Conservation (phyloP, 2,329 filamentous ascomycete genomes). For the Colletotrichum musae region DNA sequence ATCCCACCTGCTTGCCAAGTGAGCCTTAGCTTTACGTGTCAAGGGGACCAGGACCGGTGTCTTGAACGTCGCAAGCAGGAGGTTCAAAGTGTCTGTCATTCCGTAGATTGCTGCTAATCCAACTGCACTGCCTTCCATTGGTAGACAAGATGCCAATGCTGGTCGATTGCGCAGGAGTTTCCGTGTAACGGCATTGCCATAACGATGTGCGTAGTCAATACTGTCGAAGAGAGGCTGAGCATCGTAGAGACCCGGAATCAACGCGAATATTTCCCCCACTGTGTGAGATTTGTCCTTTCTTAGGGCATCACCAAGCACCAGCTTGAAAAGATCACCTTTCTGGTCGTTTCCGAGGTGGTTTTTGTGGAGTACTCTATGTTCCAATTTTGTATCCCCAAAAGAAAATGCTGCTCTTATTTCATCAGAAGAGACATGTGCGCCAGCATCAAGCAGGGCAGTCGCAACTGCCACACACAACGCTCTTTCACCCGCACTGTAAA, state of each 20-base stretch:
- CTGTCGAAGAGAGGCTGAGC: not conserved
- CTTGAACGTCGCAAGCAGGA: not conserved
- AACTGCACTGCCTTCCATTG: not conserved
- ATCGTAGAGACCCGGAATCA: not conserved
- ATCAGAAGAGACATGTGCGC: not conserved
- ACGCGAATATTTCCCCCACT: not conserved
- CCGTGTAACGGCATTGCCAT: accelerated
- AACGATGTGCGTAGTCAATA: not conserved
- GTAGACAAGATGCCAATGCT: too few relatives aligned
- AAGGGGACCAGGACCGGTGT: not conserved
- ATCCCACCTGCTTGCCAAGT: not conserved
- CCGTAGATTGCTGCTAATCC: not conserved
- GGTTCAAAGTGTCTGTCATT: not conserved
- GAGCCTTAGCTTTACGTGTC: not conserved
- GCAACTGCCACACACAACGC: not conserved
- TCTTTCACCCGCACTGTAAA: not conserved
- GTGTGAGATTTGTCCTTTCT: not conserved
- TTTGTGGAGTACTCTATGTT: not conserved
- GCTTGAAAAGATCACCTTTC: not conserved
- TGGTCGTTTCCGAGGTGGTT: too few relatives aligned
- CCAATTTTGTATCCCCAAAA: not conserved
- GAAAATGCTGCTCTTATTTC: not conserved
- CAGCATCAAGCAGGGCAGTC: conserved; percentile 2
- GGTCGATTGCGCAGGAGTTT: not conserved
- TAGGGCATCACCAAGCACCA: not conserved